These are phyloP conservation scores for Malassezia sympodialis DNA, from an alignment of 1,284 basidiomycete genomes.

Conservation along the genomic window DNA sequence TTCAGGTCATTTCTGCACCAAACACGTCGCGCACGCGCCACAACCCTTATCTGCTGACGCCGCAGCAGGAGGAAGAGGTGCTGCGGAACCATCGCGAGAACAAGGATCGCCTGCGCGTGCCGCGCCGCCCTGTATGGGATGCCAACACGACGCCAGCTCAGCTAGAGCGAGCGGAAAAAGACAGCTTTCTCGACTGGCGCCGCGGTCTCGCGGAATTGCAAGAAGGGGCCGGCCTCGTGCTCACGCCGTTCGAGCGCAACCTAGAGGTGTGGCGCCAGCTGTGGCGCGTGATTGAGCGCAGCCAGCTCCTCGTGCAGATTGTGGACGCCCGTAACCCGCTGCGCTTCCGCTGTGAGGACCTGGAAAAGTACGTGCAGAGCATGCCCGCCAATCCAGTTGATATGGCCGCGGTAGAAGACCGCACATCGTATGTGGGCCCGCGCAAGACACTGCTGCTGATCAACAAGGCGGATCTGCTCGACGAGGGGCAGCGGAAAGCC, in stretches of 20 bases:
- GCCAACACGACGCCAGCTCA: slow-evolving; percentile 36
- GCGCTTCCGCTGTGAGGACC: slow-evolving; percentile 45
- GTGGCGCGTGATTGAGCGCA: slow-evolving; percentile 47
- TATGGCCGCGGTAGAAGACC: slow-evolving; percentile 56
- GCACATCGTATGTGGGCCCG: slow-evolving; percentile 58
- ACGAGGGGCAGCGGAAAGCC: slow-evolving; percentile 63
- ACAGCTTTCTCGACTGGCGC: slow-evolving; percentile 46
- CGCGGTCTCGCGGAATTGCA: slow-evolving; percentile 43
- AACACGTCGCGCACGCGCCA: slow-evolving; percentile 35
- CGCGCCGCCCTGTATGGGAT: slow-evolving; percentile 40
- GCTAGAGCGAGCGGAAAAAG: slow-evolving; percentile 43
- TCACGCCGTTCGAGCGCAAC: slow-evolving; percentile 48
- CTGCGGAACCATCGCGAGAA: slow-evolving; percentile 38
- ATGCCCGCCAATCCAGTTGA: slow-evolving; percentile 76
- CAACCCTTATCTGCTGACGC: slow-evolving; percentile 78
- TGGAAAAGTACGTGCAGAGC: slow-evolving; percentile 42
- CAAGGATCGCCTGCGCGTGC: slow-evolving; percentile 38
- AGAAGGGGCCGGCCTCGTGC: slow-evolving; percentile 42
- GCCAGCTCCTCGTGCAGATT: slow-evolving; percentile 46
- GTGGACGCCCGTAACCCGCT: slow-evolving; percentile 47
- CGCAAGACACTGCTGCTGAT: slow-evolving; percentile 73
- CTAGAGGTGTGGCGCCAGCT: slow-evolving; percentile 48
- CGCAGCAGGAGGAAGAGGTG: slow-evolving; percentile 66
- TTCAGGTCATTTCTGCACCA: slow-evolving; percentile 73
- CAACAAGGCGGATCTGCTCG: slow-evolving; percentile 92